Evolutionary conservation across 78 protist species (phyloP).

Genomic region (Chrysochromulina tobinii): DNA sequence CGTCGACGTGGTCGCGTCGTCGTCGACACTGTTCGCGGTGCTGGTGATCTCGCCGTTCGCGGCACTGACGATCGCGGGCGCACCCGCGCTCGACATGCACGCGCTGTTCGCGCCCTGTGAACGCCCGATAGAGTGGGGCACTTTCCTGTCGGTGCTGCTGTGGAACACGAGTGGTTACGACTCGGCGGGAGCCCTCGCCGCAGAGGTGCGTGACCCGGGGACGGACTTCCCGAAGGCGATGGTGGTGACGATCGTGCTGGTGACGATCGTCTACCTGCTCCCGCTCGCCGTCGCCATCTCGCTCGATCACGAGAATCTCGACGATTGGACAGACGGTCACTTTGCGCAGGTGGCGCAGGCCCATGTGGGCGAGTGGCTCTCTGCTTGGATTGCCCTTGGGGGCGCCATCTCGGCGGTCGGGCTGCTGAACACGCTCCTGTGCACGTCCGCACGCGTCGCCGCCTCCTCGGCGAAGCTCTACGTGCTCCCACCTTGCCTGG

Average conservation of each 20-base stretch:
- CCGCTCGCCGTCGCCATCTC: not conserved
- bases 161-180: conserved; percentile 9
- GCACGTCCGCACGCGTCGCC: conserved; percentile 11
- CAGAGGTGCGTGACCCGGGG: conserved; percentile 16
- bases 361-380: not conserved
- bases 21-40: not conserved
- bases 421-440: conserved; percentile 14
- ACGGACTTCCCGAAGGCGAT: not conserved
- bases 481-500: not conserved
- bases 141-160: not conserved
- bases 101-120: not conserved
- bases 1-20: not conserved
- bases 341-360: not conserved
- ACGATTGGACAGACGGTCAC: not conserved
- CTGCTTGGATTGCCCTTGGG: not conserved
- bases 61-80: not conserved
- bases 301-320: not conserved
- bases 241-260: not conserved
- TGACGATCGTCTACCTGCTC: not conserved
- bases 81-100: not conserved
- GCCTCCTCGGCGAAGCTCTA: not conserved
- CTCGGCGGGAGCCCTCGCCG: conserved; percentile 4
- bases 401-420: not conserved
- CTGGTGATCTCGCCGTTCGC: not conserved
- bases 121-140: not conserved